Base-by-base conservation (phyloP, 139 green algal species). In the Closterium sp. region DNA sequence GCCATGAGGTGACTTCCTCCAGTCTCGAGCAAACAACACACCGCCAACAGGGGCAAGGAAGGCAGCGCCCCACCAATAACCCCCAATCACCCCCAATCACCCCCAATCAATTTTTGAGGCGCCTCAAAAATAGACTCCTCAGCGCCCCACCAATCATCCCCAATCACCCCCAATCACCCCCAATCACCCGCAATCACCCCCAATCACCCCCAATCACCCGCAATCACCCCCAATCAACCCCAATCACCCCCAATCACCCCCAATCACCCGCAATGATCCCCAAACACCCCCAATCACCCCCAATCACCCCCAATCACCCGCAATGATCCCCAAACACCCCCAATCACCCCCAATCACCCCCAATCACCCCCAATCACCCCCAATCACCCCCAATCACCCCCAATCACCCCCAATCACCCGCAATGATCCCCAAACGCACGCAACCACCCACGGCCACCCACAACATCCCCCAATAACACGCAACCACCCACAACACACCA, bases 21-120 rank as follows among this genome's bases (percentile, higher is more conserved):
- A 98, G 93, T n/a, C n/a, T n/a, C n/a, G n/a, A 9, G 96, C 96
- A 95, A 98, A 98, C 85, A 98, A 92, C 86, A 98, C 96, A 21
- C 96, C 97, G 34, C 97, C 97, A 34, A 98, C 95, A 6, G 97
- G 97, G 0, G 96, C 94, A 32, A 96, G 93, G 91, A 98, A 98
- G 3, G 97, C 97, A 12, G 97, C 96, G 5, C 97, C 96, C 76
- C n/a, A n/a, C n/a, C n/a, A n/a, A n/a, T n/a, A n/a, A n/a, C n/a
- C 96, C 94, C 2, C 97, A 97, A 87, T 94, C 96, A 1, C 96
- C 96, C 84, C 89, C 91, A 16, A 93, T 87, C 25, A 92, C 91
- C 34, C 91, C 35, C 4, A 87, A 10, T 12, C 92, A 87, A 16
- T 87, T 33, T 32, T 93, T 87, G 88, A 92, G 92, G 8, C 91